Conservation (phyloP, 1,284 basidiomycete species). For the Sporisorium sorghi region DNA sequence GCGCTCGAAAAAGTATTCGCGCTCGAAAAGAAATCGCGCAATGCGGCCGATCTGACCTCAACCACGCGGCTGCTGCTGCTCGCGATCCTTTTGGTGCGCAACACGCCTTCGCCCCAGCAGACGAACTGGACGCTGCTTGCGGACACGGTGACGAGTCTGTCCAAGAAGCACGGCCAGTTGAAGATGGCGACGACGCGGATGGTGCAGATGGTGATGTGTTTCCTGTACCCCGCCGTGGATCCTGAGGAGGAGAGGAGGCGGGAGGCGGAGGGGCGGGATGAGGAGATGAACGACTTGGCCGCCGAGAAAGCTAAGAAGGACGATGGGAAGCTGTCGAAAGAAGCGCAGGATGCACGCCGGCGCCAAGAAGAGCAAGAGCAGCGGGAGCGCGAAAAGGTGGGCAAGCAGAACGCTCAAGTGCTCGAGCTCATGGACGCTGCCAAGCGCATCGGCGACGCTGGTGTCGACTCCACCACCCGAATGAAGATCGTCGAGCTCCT, state of each 20-base stretch:
- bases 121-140: constrained; percentile 58
- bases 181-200: constrained; percentile 89
- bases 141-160: constrained; percentile 69
- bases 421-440: constrained; percentile 57
- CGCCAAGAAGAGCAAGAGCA: constrained; percentile 48
- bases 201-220: constrained; percentile 73
- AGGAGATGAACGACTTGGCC: constrained; percentile 46
- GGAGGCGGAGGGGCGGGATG: constrained; percentile 44
- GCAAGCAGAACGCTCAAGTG: constrained; percentile 59
- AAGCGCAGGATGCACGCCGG: constrained; percentile 36
- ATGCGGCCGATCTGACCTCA: constrained; percentile 91
- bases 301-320: constrained; percentile 48
- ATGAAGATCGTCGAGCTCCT: constrained; percentile 76
- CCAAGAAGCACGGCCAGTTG: constrained; percentile 97
- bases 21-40: constrained; percentile 95
- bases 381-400: constrained; percentile 53
- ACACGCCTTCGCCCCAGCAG: constrained; percentile 34
- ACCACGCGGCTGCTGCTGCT: constrained; percentile 86
- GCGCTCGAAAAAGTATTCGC: constrained; percentile 88
- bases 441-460: constrained; percentile 56
- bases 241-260: constrained; percentile 73
- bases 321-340: constrained; percentile 45
- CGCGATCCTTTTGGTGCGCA: constrained; percentile 71
- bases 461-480: constrained; percentile 45
- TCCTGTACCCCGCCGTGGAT: constrained; percentile 59